Base-by-base conservation (phyloP, 257 asterid species). In the Scutellaria minor region DNA sequence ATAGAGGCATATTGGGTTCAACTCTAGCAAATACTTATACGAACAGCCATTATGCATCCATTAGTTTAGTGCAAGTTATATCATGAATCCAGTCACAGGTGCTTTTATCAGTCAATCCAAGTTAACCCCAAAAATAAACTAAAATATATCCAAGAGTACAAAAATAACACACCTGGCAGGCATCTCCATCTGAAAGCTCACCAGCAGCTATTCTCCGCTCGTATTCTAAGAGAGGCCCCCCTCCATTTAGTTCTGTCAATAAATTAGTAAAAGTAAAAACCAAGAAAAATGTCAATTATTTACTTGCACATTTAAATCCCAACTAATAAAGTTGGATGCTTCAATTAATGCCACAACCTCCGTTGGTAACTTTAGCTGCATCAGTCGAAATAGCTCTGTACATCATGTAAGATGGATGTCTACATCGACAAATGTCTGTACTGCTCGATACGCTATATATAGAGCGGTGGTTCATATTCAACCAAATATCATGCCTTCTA, bases 151-250 rank as follows among this genome's bases (percentile, higher is more conserved):
- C 10, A 70, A 40, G 50, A 22, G 9, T 59, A 42, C 48, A 31
- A 22, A 54, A 6, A 54, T 24, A 48, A 62, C 67, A 46, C 76
- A 89, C 99, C 90, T 94, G 98, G 70, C 87, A 89, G 71, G 79
- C 85, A 82, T 93, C 98, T 72, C 98, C 97, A 74, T 91, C 97
- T 55, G 84, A 52, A 52, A 93, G 95, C 35, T 91, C 98, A 63
- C 98, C 96, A 7, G 88, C 85, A 53, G 90, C 84, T 59, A 93
- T 81, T 79, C 98, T 85, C 59, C 95, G 87, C 76, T 83, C 95
- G 58, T 93, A 93, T 80, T 91, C 97, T 35, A 85, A 72, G 2
- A 93, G 91, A 72, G 97, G 97, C 24, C 98, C 98, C 70, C 85
- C 90, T 64, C 81, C 73, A 70, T 69, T 80, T 27, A 77, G 66